Base-by-base conservation (phyloP, 768 basidiomycete genomes). In the Clathrus columnatus region DNA sequence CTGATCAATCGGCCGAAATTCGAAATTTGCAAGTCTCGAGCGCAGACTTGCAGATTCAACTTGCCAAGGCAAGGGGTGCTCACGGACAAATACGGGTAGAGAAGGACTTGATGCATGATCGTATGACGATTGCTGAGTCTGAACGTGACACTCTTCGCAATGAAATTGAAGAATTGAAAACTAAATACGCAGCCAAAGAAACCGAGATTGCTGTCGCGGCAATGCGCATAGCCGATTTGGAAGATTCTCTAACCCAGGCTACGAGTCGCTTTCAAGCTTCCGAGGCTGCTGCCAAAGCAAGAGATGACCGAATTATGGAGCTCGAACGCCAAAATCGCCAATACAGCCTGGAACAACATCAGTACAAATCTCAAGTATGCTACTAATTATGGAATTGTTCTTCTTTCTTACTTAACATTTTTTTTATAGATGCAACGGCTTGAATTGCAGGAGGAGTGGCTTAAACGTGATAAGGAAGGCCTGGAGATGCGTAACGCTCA, bases 41-140 rank as follows among this genome's bases (percentile, higher is more conserved):
- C 64, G 71, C 77, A 7, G 88, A 91, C 6, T 73, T 81, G 48
- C 87, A 89, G 62, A 71, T 82, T 29, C 84, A 89, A 62, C 62
- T 91, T 10, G 78, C 81, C 11, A 88, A 87, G 69, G 85, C 89
- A 49, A 84, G 87, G 51, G 80, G 82, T 20, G 81, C 82, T 14
- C 83, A 88, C 61, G 87, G 87, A 0, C 84, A 87, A 63, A 77
- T 85, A 5, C 81, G 86, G 16, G 87, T 87, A 14, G 89, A 92
- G 72, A 92, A 90, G 69, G 89, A 91, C 48, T 70, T 79, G 32
- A 65, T 89, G 46, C 68, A 63, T 20, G 85, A 89, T 59, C 85
- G 85, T 59, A 69, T 87, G 27, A 69, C 66, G 21, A 71, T 72
- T 21, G 72, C 73, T 0, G 88, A 91, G 65, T 72, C 66, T 26